phyloP scores from a whole-genome alignment of 495 filamentous ascomycete genomes.

The Copromyces sp. region DNA sequence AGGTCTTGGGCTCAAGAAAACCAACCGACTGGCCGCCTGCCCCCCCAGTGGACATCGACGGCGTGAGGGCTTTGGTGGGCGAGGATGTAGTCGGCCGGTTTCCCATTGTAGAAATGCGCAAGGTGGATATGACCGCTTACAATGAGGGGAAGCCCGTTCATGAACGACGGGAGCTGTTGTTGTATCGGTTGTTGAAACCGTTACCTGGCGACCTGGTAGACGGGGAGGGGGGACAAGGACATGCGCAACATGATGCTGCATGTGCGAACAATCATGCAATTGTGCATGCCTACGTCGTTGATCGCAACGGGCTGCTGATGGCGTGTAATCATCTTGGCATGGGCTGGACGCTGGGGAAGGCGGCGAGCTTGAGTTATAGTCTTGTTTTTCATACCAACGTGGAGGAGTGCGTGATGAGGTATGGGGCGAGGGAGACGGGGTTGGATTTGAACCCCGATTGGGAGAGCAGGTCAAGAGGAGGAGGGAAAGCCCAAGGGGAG shows the following conservation, averaged over 20 bases:
- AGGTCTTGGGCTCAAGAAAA: conserved; percentile 22
- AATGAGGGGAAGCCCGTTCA: conserved; percentile 42
- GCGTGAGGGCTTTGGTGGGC: conserved; percentile 16
- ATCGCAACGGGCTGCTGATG: conserved; percentile 59
- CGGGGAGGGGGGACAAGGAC: too few species aligned
- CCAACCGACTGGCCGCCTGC: conserved; percentile 31
- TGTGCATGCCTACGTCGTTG: conserved; percentile 56
- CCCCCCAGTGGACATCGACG: conserved; percentile 32
- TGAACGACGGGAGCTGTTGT: conserved; percentile 47
- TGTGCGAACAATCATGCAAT: conserved; percentile 48
- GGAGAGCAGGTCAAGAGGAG: conserved; percentile 51
- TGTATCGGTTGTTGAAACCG: conserved; percentile 45
- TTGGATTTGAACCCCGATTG: conserved; percentile 54
- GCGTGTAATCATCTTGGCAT: conserved; percentile 50
- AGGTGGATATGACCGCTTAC: conserved; percentile 50
- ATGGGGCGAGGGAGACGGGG: conserved; percentile 9
- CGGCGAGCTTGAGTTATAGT: conserved; percentile 51
- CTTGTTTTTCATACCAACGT: conserved; percentile 51
- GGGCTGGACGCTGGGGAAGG: conserved; percentile 37
- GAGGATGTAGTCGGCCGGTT: conserved; percentile 31
- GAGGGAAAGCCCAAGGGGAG: conserved; percentile 8
- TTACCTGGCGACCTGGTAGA: too few species aligned
- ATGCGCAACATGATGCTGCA: too few species aligned
- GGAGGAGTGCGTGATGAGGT: conserved; percentile 30
- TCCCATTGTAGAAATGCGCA: conserved; percentile 50